Conservation (phyloP, 768 basidiomycete species). For the Pulveroboletus ravenelii region DNA sequence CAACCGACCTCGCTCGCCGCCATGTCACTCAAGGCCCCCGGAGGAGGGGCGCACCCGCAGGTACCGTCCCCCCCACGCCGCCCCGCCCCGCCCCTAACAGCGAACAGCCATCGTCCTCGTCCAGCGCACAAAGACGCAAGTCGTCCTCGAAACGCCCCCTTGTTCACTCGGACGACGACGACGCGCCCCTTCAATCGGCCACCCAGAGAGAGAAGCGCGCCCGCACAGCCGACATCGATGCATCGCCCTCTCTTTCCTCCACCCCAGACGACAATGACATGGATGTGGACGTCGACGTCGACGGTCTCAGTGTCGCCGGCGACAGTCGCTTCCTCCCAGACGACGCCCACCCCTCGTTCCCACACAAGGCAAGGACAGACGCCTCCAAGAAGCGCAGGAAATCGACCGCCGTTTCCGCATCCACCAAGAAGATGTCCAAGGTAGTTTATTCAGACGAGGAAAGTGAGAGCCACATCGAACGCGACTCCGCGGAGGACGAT, state of each 20-base stretch:
- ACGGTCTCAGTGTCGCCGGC: slow-evolving; percentile 22
- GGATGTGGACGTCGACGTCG: slow-evolving; percentile 37
- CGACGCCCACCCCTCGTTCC: not conserved
- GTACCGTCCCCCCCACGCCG: slow-evolving; percentile 10
- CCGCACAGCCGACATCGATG: slow-evolving; percentile 28
- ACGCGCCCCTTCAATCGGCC: slow-evolving; percentile 55
- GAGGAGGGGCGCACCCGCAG: slow-evolving; percentile 17
- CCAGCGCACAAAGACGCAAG: slow-evolving; percentile 14
- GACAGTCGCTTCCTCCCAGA: slow-evolving; percentile 23
- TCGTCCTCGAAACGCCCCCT: slow-evolving; percentile 22
- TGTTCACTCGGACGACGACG: slow-evolving; percentile 36
- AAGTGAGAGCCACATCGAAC: slow-evolving; percentile 21
- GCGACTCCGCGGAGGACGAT: slow-evolving; percentile 24
- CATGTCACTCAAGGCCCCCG: slow-evolving; percentile 24
- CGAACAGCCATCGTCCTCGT: slow-evolving; percentile 11
- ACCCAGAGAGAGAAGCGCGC: slow-evolving; percentile 20
- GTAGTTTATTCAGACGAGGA: slow-evolving; percentile 29
- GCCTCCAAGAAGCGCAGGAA: slow-evolving; percentile 15
- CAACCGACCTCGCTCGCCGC: too few relatives aligned
- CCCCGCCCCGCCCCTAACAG: slow-evolving; percentile 5
- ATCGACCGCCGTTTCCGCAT: too few relatives aligned
- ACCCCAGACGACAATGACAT: slow-evolving; percentile 44
- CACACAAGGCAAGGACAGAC: slow-evolving; percentile 7
- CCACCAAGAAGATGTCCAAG: slow-evolving; percentile 17
- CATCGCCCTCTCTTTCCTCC: slow-evolving; percentile 19